These are phyloP conservation scores for Phytopythium oedochilum DNA, from an alignment of 352 stramenopile species.

Conservation along the genomic window DNA sequence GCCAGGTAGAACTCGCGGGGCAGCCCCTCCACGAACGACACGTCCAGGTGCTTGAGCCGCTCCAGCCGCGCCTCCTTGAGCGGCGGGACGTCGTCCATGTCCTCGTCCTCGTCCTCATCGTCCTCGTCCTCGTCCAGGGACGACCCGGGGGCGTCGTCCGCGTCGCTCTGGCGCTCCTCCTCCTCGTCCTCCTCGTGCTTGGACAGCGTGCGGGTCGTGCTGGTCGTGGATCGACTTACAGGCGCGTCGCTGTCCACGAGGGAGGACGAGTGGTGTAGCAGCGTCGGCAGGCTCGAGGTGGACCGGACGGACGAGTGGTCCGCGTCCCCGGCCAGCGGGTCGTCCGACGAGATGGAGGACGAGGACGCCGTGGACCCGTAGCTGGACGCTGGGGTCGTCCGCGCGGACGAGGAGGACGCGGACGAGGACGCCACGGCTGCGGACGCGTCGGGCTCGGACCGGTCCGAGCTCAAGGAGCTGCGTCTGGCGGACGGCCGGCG, in stretches of 20 bases:
- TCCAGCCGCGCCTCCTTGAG: constrained; percentile 70
- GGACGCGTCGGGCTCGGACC: background rate
- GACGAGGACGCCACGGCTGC: background rate
- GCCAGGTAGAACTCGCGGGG: constrained; percentile 77
- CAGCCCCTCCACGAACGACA: constrained; percentile 76
- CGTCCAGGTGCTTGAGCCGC: constrained; percentile 67
- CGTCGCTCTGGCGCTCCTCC: constrained; percentile 6
- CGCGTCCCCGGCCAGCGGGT: background rate
- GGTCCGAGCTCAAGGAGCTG: background rate
- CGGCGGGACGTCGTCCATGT: constrained; percentile 45
- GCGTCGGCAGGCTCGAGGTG: background rate
- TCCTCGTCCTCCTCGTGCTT: constrained; percentile 8
- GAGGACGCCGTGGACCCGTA: constrained; percentile 4
- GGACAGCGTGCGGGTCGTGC: constrained; percentile 8
- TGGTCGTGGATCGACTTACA: constrained; percentile 3
- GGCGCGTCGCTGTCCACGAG: background rate
- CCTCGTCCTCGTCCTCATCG: constrained; percentile 16
- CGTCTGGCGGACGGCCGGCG: constrained; percentile 12
- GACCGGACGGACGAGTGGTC: constrained; percentile 22
- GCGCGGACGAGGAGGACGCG: background rate
- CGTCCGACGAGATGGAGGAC: background rate
- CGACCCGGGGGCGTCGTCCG: background rate
- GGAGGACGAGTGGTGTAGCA: constrained; percentile 6
- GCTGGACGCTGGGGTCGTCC: background rate
- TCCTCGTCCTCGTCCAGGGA: constrained; percentile 13